phyloP scores from a whole-genome alignment of 2,329 filamentous ascomycete genomes.

The Penicillium sp. region DNA sequence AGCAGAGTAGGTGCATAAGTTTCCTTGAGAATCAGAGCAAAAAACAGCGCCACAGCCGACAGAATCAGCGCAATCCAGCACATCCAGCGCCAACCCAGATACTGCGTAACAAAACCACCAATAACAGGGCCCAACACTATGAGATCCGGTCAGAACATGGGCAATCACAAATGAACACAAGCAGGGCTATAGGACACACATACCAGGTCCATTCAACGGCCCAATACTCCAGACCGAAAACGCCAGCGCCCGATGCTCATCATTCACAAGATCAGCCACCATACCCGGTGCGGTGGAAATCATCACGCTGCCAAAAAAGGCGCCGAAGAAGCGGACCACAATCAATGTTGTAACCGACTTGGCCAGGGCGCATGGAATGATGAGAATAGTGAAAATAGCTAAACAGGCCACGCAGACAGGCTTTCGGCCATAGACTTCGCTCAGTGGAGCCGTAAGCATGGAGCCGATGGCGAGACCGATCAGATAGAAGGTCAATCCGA shows the following conservation, averaged over 20 bases:
- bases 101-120: slow-evolving; percentile 72
- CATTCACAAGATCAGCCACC: slow-evolving; percentile 78
- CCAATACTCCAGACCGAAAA: slow-evolving; percentile 84
- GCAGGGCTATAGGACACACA: slow-evolving; percentile 10
- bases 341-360: slow-evolving; percentile 69
- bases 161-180: not conserved
- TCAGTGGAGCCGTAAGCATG: slow-evolving; percentile 71
- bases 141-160: slow-evolving; percentile 6
- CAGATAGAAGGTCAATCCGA: slow-evolving; percentile 79
- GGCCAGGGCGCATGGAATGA: slow-evolving; percentile 72
- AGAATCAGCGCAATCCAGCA: slow-evolving; percentile 80
- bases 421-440: slow-evolving; percentile 49
- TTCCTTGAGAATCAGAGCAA: slow-evolving; percentile 67
- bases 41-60: slow-evolving; percentile 60
- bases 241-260: slow-evolving; percentile 77
- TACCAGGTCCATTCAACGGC: slow-evolving; percentile 73
- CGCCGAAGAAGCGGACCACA: slow-evolving; percentile 73
- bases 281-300: slow-evolving; percentile 81
- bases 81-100: slow-evolving; percentile 83
- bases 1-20: slow-evolving; percentile 75
- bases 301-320: slow-evolving; percentile 75
- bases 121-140: slow-evolving; percentile 66
- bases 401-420: slow-evolving; percentile 69
- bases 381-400: slow-evolving; percentile 64
- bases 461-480: slow-evolving; percentile 72